These are phyloP conservation scores for Teunomyces aglyptinius DNA, from an alignment of 805 yeast genomes.

Conservation along the genomic window DNA sequence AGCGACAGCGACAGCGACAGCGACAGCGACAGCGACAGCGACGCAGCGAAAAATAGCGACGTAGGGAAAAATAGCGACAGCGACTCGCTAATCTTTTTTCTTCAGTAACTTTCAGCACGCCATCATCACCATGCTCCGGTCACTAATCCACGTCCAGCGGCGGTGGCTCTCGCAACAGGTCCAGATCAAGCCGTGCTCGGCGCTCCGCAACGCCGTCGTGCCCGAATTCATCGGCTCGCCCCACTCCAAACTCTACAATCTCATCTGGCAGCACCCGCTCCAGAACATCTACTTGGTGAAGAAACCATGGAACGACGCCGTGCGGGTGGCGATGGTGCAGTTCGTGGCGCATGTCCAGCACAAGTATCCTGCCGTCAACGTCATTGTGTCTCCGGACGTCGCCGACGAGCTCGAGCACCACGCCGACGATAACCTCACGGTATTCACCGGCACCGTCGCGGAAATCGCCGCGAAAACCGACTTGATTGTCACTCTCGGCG, in stretches of 20 bases:
- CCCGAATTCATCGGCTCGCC: conserved; percentile 58
- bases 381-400: conserved; percentile 73
- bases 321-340: conserved; percentile 61
- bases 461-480: conserved; percentile 71
- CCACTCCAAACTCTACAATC: conserved; percentile 57
- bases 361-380: conserved; percentile 68
- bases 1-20: no score
- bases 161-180: background rate
- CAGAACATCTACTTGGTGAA: conserved; percentile 77
- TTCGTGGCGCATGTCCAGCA: conserved; percentile 62
- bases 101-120: no score
- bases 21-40: no score
- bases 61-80: no score
- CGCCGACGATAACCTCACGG: conserved; percentile 1
- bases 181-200: background rate
- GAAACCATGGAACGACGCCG: conserved; percentile 74
- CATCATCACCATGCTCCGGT: conserved; percentile 5
- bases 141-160: background rate
- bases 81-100: no score
- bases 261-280: conserved; percentile 72
- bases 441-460: conserved; percentile 58
- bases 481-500: conserved; percentile 85
- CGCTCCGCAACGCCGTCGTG: conserved; percentile 10
- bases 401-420: conserved; percentile 57
- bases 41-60: no score